phyloP scores from a whole-genome alignment of 768 basidiomycete species.

The Agaricus subrufescens region DNA sequence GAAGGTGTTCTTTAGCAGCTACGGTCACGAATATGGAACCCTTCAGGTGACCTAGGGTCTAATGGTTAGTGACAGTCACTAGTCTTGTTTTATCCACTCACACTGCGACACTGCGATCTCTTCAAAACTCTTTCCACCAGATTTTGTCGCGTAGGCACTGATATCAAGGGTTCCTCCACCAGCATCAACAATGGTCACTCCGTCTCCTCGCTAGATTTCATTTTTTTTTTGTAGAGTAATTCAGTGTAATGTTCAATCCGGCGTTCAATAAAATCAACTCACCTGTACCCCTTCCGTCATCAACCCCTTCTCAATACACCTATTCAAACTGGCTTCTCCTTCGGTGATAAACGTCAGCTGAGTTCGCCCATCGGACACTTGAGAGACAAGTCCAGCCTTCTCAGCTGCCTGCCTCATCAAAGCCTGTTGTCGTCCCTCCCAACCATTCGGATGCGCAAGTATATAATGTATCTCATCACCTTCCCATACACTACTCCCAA shows the following conservation, averaged over 20 bases:
- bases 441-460: slow-evolving; percentile 57
- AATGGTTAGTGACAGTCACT: too few relatives aligned
- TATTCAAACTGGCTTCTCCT: slow-evolving; percentile 56
- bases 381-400: slow-evolving; percentile 41
- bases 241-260: too few relatives aligned
- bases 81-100: slow-evolving; percentile 13
- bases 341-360: slow-evolving; percentile 51
- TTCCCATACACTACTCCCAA: slow-evolving; percentile 37
- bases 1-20: slow-evolving; percentile 28
- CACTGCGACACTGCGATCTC: slow-evolving; percentile 41
- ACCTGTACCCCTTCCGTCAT: slow-evolving; percentile 29
- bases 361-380: slow-evolving; percentile 24
- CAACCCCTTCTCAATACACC: slow-evolving; percentile 40
- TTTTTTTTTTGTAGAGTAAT: not conserved
- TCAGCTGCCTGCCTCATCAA: slow-evolving; percentile 48
- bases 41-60: slow-evolving; percentile 32
- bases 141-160: slow-evolving; percentile 37
- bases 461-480: slow-evolving; percentile 44
- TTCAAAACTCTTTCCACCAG: slow-evolving; percentile 25
- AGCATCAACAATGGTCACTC: slow-evolving; percentile 50
- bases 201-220: slow-evolving; percentile 21
- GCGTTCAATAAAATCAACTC: not conserved
- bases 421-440: slow-evolving; percentile 51
- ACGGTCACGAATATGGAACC: slow-evolving; percentile 45
- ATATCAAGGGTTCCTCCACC: slow-evolving; percentile 60